phyloP scores from a whole-genome alignment of 2,329 filamentous ascomycete species.

The Aspergillus fumigatus region DNA sequence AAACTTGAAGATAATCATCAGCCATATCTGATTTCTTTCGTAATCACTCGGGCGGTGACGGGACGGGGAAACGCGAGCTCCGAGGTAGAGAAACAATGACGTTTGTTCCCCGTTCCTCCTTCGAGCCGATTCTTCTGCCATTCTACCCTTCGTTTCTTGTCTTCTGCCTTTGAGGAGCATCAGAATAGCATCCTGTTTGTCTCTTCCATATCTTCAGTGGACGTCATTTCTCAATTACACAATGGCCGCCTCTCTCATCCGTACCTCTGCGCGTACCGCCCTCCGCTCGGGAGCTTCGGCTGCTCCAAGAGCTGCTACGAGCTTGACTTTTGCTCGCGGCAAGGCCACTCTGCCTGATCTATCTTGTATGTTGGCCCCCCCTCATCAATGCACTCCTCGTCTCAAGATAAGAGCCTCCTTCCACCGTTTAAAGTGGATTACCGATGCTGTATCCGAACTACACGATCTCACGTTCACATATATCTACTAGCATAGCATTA shows the following conservation, averaged over 20 bases:
- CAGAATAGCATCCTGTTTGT: background rate
- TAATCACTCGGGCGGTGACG: slow-evolving; percentile 9
- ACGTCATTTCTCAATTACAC: slow-evolving; percentile 9
- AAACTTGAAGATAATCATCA: background rate
- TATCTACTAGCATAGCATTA: background rate
- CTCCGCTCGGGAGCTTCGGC: slow-evolving; percentile 60
- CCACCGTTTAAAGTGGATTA: background rate
- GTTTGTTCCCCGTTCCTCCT: slow-evolving; percentile 7
- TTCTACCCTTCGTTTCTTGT: slow-evolving; percentile 7
- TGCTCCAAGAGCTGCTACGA: slow-evolving; percentile 58
- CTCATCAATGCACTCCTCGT: background rate
- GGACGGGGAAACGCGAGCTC: slow-evolving; percentile 18
- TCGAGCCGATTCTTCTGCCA: background rate
- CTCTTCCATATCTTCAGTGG: slow-evolving; percentile 2
- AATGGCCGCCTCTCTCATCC: slow-evolving; percentile 76
- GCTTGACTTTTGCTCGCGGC: slow-evolving; percentile 72
- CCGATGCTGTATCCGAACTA: background rate
- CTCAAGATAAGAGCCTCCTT: background rate
- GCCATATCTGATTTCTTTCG: background rate
- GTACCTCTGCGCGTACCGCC: slow-evolving; percentile 66
- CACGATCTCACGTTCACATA: background rate
- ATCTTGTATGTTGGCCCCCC: slow-evolving; percentile 53
- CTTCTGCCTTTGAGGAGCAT: slow-evolving; percentile 2
- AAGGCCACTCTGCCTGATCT: slow-evolving; percentile 95
- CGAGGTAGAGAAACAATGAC: slow-evolving; percentile 19